Evolutionary conservation across 2,329 filamentous ascomycete genomes (phyloP), one percentile per base, ranked within the genome.

Genomic region (Colletotrichum aenigma): DNA sequence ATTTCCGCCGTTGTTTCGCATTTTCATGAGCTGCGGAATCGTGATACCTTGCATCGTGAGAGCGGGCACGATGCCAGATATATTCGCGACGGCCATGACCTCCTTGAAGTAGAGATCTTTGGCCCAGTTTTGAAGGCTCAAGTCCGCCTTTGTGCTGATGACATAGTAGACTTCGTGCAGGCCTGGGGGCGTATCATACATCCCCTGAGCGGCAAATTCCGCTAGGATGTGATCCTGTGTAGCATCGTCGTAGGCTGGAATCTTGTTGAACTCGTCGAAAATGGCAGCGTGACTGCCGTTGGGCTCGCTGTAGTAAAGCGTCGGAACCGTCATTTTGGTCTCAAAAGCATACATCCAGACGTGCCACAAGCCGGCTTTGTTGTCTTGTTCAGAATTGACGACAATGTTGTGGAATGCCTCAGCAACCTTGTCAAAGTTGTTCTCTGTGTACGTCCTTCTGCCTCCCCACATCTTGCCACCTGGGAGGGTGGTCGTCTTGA

Each of bases 11-110:
- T 81, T 81, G 66, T 84, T 83, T 61, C 77, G 76, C 75, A 86
- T 85, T 21, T 81, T 73, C 6, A 81, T 78, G 7, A 83, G 82
- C 76, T 85, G 79, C 55, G 82, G 81, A 7, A 81, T 81, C 0
- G 86, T 85, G 65, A 89, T 84, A 15, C 84, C 86, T 75, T 90
- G 87, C 66, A 85, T 80, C 66, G 79, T 79, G 58, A 79, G 81
- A 69, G 74, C 78, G 5, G 84, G 83, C 4, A 80, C 36, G 0
- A 81, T 77, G 4, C 79, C 81, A 2, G 78, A 56, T 12, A 81
- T 69, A 15, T 79, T 74, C 6, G 77, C 75, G 6, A 77, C 60
- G 3, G 71, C 28, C 1, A n/a, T 26, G 3, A 61, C 38, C 6
- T 68, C 66, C 12, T 79, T 69, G n/a, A n/a, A 78, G 70, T 64